Conservation (phyloP, 1,284 basidiomycete genomes). For the Fistulina hepatica region DNA sequence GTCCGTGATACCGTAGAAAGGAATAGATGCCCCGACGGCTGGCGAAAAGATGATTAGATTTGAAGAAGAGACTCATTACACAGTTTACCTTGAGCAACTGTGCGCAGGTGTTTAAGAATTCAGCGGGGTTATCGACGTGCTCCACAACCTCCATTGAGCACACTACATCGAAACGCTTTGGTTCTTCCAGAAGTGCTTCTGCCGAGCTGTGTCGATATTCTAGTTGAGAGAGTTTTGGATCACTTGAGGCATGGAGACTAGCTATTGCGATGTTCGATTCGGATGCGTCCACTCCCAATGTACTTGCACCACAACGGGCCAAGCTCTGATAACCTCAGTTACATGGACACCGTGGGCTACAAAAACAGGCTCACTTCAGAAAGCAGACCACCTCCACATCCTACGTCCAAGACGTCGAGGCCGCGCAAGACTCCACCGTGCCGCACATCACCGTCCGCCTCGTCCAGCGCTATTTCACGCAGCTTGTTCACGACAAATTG, state of each 20-base stretch:
- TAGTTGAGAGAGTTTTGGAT: conserved; percentile 45
- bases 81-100: conserved; percentile 73
- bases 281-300: conserved; percentile 87
- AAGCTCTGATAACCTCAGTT: conserved; percentile 48
- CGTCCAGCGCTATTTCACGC: conserved; percentile 44
- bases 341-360: conserved; percentile 6
- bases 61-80: conserved; percentile 1
- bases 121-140: conserved; percentile 87
- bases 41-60: conserved; percentile 5
- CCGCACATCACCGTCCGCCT: conserved; percentile 16
- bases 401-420: conserved; percentile 64
- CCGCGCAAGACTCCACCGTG: conserved; percentile 32
- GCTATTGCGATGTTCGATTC: conserved; percentile 83
- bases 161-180: conserved; percentile 78
- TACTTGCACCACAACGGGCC: conserved; percentile 78
- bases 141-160: conserved; percentile 98
- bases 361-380: conserved; percentile 56
- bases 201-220: conserved; percentile 73
- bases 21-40: conserved; percentile 95
- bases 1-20: conserved; percentile 96
- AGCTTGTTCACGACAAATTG: conserved; percentile 81
- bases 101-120: conserved; percentile 75
- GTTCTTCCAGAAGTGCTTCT: conserved; percentile 56
- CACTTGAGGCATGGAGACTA: conserved; percentile 68
- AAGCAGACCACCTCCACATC: conserved; percentile 91